Conservation (phyloP, 2,329 filamentous ascomycete genomes). For the Microthyrium microscopicum region DNA sequence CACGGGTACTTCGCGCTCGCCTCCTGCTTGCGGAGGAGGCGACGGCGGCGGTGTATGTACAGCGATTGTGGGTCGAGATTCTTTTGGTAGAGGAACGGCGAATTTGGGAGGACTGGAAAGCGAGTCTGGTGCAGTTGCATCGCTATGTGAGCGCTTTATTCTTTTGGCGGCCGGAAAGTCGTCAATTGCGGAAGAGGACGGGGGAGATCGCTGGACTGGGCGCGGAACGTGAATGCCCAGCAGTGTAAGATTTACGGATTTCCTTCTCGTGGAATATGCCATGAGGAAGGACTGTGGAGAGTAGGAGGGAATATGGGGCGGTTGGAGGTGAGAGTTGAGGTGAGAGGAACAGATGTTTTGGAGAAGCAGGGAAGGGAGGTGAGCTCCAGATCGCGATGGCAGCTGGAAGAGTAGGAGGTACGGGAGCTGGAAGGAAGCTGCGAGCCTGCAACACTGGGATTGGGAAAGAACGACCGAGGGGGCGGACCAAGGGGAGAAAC, state of each 20-base stretch:
- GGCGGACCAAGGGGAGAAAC: too few species aligned
- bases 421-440: too few species aligned
- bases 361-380: too few species aligned
- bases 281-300: conserved; percentile 28
- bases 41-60: conserved; percentile 63
- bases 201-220: conserved; percentile 39
- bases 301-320: neutral
- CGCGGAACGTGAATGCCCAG: conserved; percentile 72
- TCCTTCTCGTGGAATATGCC: conserved; percentile 94
- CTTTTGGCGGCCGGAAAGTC: conserved; percentile 35
- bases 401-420: too few species aligned
- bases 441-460: too few species aligned
- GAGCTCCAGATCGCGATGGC: too few species aligned
- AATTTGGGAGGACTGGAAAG: conserved; percentile 16
- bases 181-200: conserved; percentile 8
- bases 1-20: too few species aligned
- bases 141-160: conserved; percentile 57
- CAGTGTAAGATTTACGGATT: conserved; percentile 83
- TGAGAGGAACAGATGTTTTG: too few species aligned
- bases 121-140: neutral
- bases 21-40: conserved; percentile 35
- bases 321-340: too few species aligned
- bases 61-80: conserved; percentile 26
- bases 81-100: conserved; percentile 19
- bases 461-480: too few species aligned